phyloP scores from a whole-genome alignment of 257 asterid genomes.

The Przewalskia tangutica region DNA sequence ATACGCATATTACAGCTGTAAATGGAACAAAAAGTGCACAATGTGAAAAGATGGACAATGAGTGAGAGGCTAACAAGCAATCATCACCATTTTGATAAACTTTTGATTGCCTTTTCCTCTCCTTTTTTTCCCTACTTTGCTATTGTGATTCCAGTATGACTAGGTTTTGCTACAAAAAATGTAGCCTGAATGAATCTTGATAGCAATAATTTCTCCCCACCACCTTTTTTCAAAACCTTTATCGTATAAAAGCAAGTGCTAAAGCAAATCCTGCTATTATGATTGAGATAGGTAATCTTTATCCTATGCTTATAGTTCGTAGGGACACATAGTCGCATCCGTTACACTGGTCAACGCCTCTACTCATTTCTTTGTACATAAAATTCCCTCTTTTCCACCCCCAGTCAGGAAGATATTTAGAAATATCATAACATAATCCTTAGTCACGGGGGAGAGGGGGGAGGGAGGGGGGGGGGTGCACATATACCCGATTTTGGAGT shows the following conservation, averaged over 20 bases:
- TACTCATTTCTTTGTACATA: constrained; percentile 7
- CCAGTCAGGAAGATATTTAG: neutral
- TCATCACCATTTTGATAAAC: constrained; percentile 54
- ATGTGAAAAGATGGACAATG: constrained; percentile 26
- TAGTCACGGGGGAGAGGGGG: neutral
- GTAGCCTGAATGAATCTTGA: constrained; percentile 19
- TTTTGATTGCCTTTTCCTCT: constrained; percentile 18
- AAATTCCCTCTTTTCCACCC: neutral
- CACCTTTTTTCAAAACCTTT: constrained; percentile 29
- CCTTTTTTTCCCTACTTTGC: neutral
- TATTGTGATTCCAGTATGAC: constrained; percentile 11
- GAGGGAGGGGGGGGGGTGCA: no score
- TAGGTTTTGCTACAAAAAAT: constrained; percentile 13
- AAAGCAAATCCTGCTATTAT: constrained; percentile 12
- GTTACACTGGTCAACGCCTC: constrained; percentile 18
- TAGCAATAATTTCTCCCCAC: constrained; percentile 14
- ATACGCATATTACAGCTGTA: constrained; percentile 33
- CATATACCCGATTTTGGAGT: no score
- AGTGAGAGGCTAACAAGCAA: constrained; percentile 23
- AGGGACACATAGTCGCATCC: constrained; percentile 19
- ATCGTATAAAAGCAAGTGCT: constrained; percentile 19
- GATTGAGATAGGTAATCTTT: constrained; percentile 1
- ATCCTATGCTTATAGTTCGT: constrained; percentile 15
- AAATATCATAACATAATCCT: neutral
- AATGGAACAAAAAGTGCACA: constrained; percentile 7